These are phyloP conservation scores for Diaporthe longicolla DNA, from an alignment of 2,329 filamentous ascomycete species.

Conservation along the genomic window DNA sequence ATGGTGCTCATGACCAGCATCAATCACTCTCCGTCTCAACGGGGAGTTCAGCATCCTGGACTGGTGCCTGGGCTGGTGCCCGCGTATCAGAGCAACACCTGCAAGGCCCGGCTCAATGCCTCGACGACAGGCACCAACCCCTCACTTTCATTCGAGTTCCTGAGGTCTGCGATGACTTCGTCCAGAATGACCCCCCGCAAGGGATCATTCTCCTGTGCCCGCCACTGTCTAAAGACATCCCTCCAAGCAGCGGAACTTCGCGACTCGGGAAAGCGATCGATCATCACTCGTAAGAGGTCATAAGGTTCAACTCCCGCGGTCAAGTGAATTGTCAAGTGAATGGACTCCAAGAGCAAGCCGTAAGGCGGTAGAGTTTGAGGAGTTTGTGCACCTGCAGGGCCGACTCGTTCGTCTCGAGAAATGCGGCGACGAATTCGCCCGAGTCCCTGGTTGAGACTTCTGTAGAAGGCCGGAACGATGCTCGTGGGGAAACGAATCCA, in stretches of 20 bases:
- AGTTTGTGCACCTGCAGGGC: not conserved
- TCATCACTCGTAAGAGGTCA: not conserved
- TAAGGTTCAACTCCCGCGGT: accelerated
- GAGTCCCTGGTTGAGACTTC: not conserved
- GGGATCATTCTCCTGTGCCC: not conserved
- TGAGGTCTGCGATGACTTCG: not conserved
- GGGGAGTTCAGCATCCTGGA: not conserved
- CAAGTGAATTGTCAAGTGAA: not conserved
- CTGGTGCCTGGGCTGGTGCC: not conserved
- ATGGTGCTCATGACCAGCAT: no score
- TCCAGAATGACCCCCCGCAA: not conserved
- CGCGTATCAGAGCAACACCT: not conserved
- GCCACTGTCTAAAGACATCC: not conserved
- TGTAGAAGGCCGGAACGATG: not conserved
- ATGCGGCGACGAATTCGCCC: not conserved
- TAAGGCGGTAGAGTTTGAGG: not conserved
- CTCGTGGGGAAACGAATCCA: not conserved
- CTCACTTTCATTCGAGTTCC: no score
- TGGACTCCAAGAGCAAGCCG: not conserved
- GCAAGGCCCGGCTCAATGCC: not conserved
- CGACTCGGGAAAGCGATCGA: not conserved
- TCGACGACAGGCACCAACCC: not conserved
- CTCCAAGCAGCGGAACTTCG: not conserved
- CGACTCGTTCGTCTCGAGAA: not conserved
- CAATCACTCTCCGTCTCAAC: not conserved